Base-by-base conservation (phyloP, 148 eudicot genomes). In the Rhododendron williamsianum region DNA sequence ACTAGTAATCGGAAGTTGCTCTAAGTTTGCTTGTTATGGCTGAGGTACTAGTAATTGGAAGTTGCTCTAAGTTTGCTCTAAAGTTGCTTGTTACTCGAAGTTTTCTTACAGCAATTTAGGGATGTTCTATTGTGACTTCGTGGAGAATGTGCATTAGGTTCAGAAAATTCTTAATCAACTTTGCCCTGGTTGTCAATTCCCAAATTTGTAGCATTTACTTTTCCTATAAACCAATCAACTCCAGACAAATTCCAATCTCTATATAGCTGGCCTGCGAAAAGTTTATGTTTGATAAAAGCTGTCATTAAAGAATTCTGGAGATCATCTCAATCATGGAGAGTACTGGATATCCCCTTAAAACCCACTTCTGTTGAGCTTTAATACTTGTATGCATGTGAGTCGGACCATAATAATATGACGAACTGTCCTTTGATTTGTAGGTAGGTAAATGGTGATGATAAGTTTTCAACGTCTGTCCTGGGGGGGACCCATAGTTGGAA, bases 101-200 rank as follows among this genome's bases (percentile, higher is more conserved):
- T 36, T 36, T 36, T 36, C 38, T 36, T 36, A 36, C 38, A 36
- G 38, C 38, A 36, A 36, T 36, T 36, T 36, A 36, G 38, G 38
- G 38, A 36, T 36, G 38, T 36, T 36, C 38, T 36, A 36, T 36
- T 36, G 38, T 87, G 27, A 87, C 76, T 87, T 65, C 25, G 76
- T 45, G 80, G 84, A 56, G 54, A 65, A 81, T 87, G 82, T 87
- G 85, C 90, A 87, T 90, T 88, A 87, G 88, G 87, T 85, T 83
- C 54, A 49, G 16, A 49, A 49, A 2, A 46, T 19, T 63, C 10
- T 67, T 67, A 25, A 9, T 21, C 48, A 82, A 35, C 52, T 18
- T 25, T 25, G 3, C 27, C 13, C 81, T 2, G 77, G 16, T 81
- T 81, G 83, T 80, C 67, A 27, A 27, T 27, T 27, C 30, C 30